Evolutionary conservation across 1,284 basidiomycete species (phyloP), one percentile per base, ranked within the genome.

Genomic region (Cutaneotrichosporon sp.): DNA sequence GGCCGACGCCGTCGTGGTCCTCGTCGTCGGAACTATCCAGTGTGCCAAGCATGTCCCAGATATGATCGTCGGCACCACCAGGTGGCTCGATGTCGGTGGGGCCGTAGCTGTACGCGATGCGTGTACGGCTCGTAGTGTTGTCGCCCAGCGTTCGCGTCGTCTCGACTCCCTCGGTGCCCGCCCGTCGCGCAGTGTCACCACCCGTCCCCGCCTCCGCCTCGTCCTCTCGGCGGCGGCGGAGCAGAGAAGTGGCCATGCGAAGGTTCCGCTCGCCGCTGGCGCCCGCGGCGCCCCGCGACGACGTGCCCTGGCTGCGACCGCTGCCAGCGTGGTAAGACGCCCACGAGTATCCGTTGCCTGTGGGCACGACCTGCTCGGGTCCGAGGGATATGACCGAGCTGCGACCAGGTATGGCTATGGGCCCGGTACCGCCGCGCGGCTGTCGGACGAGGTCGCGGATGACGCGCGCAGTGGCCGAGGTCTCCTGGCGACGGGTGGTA

Each of bases 31-130:
- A 83, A 64, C 88, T 88, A 85, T 90, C 88, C 12, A 84, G 84
- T 61, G 88, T 87, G 14, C 89, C 87, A 51, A 90, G 74, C 14
- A 87, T 86, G 66, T 90, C 88, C 55, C 58, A 56, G 49, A 56
- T 56, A 37, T 56, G 58, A 18, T 56, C 54, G 46, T 56, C 49
- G 21, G 37, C 26, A 14, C 54, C 52, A 3, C 54, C 54, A 0
- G 53, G 54, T 9, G 52, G 48, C 10, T 46, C 43, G 21, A 59
- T 55, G 57, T 59, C 57, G 7, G 40, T 38, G 7, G 53, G 53
- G 23, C 55, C 57, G 20, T 50, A 59, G 35, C 30, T 26, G 48
- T 53, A 55, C 2, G 22, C 42, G n/a, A 30, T 22, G 17, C 47
- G 49, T 7, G 45, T 21, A 21, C 35, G n/a, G 38, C 38, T 40